Percentiles rank a stretch among this genome's conserved stretches.
These are phyloP conservation scores for Calonectria ilicicola DNA, from an alignment of 2,329 filamentous ascomycete genomes.

Conservation along the genomic window DNA sequence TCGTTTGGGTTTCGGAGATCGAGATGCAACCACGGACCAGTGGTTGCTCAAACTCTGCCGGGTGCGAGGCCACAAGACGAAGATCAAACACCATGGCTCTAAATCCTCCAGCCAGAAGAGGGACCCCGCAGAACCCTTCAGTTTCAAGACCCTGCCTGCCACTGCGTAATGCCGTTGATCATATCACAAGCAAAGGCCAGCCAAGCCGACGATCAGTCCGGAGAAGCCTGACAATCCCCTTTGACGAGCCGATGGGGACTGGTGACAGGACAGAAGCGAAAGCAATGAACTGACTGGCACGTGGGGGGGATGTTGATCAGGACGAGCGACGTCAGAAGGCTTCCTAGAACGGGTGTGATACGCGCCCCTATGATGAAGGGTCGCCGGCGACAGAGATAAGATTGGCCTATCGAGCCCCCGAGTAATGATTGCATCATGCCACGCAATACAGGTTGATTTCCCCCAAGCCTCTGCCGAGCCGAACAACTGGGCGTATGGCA, in stretches of 20 bases:
- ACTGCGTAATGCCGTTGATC: neutral
- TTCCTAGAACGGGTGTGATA: constrained; percentile 28
- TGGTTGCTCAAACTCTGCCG: constrained; percentile 18
- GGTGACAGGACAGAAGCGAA: neutral
- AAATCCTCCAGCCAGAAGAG: constrained; percentile 25
- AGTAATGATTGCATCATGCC: constrained; percentile 13
- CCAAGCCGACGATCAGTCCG: constrained; percentile 7
- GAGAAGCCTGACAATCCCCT: constrained; percentile 4
- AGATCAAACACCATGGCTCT: constrained; percentile 38
- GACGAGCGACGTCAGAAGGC: constrained; percentile 31
- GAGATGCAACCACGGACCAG: constrained; percentile 18
- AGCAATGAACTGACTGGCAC: constrained; percentile 20
- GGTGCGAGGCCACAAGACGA: constrained; percentile 13
- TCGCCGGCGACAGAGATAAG: constrained; percentile 1
- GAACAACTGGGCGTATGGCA: neutral
- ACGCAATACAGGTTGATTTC: neutral
- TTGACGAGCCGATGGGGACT: constrained; percentile 1
- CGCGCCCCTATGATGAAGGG: neutral
- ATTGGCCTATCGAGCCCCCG: neutral
- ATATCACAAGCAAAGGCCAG: neutral
- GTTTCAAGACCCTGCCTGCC: constrained; percentile 26
- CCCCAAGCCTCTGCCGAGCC: neutral
- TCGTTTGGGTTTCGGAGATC: constrained; percentile 22
- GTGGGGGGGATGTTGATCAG: constrained; percentile 29
- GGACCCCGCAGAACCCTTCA: constrained; percentile 22